A percentile compares a stretch with the other conserved stretches of the same genome.
Conservation (phyloP, 2,329 filamentous ascomycete species). For the Fusarium subglutinans region DNA sequence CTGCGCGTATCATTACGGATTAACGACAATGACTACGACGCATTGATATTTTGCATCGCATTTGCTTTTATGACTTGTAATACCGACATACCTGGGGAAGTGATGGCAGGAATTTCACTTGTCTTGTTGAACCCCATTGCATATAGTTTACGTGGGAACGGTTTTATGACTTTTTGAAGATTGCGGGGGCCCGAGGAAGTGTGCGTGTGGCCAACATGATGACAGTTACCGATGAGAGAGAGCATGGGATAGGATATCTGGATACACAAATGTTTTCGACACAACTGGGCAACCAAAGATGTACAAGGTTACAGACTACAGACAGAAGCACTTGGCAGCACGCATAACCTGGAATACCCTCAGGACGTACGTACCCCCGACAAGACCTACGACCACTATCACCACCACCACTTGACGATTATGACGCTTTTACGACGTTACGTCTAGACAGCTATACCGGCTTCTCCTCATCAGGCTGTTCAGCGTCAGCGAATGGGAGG, state of each 20-base stretch:
- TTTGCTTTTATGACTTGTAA: conserved; percentile 52
- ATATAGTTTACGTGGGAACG: conserved; percentile 46
- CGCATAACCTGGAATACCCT: conserved; percentile 43
- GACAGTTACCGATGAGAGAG: conserved; percentile 51
- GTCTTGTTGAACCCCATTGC: conserved; percentile 38
- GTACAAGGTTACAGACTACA: conserved; percentile 45
- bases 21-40: conserved; percentile 42
- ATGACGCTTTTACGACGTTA: conserved; percentile 59
- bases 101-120: conserved; percentile 27
- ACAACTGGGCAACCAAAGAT: conserved; percentile 53
- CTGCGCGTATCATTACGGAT: conserved; percentile 34
- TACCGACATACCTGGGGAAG: conserved; percentile 44
- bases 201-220: conserved; percentile 45
- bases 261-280: conserved; percentile 51
- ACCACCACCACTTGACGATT: conserved; percentile 55
- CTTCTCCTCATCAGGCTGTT: conserved; percentile 46
- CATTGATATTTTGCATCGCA: conserved; percentile 42
- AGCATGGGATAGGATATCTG: conserved; percentile 51
- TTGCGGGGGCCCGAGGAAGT: conserved; percentile 20
- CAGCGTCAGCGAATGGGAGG: conserved; percentile 43
- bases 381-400: conserved; percentile 50
- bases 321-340: conserved; percentile 41
- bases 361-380: conserved; percentile 46
- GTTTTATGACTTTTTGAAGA: conserved; percentile 42
- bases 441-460: conserved; percentile 56